Conservation (phyloP, 2,329 filamentous ascomycete species). For the Raffaelea arxii region DNA sequence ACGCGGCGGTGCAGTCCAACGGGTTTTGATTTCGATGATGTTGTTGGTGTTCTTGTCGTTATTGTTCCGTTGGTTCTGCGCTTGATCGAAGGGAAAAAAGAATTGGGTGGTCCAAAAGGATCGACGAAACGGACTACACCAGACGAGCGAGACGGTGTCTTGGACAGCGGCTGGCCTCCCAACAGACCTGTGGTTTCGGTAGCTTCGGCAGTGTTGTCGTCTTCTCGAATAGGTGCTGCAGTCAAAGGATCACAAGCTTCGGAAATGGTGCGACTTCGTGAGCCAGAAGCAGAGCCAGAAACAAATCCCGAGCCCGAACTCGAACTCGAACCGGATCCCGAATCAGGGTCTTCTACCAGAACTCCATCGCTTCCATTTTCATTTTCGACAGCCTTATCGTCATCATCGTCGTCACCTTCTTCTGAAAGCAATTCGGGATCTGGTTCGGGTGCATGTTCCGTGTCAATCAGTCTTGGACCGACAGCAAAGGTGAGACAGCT, state of each 20-base stretch:
- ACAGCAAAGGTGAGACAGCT: slow-evolving; percentile 56
- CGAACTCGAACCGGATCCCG: no score
- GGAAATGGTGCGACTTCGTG: not conserved
- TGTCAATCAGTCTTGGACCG: slow-evolving; percentile 48
- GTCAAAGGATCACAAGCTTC: slow-evolving; percentile 7
- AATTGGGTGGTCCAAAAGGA: slow-evolving; percentile 12
- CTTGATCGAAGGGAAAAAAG: slow-evolving; percentile 22
- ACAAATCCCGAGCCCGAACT: no score
- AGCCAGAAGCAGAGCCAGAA: not conserved
- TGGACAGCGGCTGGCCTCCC: not conserved
- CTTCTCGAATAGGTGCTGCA: not conserved
- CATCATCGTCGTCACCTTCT: slow-evolving; percentile 15
- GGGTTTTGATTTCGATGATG: not conserved
- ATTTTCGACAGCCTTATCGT: slow-evolving; percentile 3
- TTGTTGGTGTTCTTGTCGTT: no score
- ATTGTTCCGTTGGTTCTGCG: not conserved
- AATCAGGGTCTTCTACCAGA: no score
- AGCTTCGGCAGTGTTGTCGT: slow-evolving; percentile 6
- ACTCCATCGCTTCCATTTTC: not conserved
- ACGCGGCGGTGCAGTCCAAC: slow-evolving; percentile 14
- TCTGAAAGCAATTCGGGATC: no score
- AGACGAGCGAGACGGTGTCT: not conserved
- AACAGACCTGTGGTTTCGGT: slow-evolving; percentile 43
- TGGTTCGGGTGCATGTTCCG: slow-evolving; percentile 25
- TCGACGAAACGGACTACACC: slow-evolving; percentile 8